Conservation (phyloP, 2,329 filamentous ascomycete species). For the Podosphaera xanthii region DNA sequence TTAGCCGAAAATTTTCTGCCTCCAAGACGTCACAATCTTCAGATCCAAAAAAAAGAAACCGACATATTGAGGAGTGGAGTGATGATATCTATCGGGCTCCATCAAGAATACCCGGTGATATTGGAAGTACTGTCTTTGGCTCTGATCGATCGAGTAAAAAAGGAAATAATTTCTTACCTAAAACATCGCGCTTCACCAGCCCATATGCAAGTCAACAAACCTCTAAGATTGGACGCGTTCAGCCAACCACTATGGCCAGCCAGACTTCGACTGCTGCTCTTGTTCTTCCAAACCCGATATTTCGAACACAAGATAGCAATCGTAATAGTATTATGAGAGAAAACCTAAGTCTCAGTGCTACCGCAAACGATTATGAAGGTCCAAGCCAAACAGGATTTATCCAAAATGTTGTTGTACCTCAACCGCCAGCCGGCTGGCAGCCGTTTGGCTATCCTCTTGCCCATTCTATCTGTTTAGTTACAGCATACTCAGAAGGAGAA, state of each 20-base stretch:
- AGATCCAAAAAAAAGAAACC: constrained; percentile 62
- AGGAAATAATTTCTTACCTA: constrained; percentile 64
- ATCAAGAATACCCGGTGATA: constrained; percentile 54
- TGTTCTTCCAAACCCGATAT: constrained; percentile 47
- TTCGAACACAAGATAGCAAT: constrained; percentile 41
- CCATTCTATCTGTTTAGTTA: constrained; percentile 83
- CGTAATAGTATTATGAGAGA: constrained; percentile 42
- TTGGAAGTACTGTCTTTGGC: constrained; percentile 37
- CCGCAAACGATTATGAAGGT: constrained; percentile 37
- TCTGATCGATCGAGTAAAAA: constrained; percentile 58
- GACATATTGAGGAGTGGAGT: constrained; percentile 93
- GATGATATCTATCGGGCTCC: constrained; percentile 93
- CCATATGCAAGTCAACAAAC: constrained; percentile 55
- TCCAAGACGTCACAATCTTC: constrained; percentile 63
- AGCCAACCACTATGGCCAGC: constrained; percentile 83
- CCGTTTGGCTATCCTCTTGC: constrained; percentile 89
- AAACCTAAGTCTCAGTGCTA: constrained; percentile 24
- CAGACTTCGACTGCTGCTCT: constrained; percentile 53
- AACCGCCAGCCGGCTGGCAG: constrained; percentile 91
- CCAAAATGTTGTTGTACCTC: constrained; percentile 83
- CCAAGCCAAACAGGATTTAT: constrained; percentile 84
- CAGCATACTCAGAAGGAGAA: constrained; percentile 87
- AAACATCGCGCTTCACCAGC: constrained; percentile 82
- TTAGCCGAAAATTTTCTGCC: constrained; percentile 67
- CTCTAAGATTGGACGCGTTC: constrained; percentile 24